Conservation (phyloP, 192 early-diverging fungal species). For the Spizellomyces sp. region DNA sequence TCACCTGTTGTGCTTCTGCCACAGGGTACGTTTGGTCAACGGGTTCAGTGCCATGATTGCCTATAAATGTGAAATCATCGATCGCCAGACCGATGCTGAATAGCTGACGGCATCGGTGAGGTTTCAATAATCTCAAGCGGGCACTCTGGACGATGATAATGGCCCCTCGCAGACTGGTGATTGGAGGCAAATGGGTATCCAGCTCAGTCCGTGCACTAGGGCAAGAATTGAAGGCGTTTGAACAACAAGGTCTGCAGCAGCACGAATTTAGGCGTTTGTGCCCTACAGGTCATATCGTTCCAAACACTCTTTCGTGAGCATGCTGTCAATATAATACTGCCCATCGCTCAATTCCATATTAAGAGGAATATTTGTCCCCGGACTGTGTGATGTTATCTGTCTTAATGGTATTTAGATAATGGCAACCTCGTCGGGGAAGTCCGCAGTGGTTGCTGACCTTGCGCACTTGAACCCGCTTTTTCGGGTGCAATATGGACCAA, state of each 20-base stretch:
- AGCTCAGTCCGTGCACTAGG: background rate
- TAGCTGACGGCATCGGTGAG: background rate
- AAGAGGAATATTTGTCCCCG: background rate
- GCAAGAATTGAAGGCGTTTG: background rate
- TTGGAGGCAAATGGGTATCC: background rate
- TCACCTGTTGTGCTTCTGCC: background rate
- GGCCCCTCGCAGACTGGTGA: background rate
- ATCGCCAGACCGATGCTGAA: background rate
- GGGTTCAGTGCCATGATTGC: background rate
- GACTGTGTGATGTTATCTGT: background rate
- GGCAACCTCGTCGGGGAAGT: too few relatives aligned
- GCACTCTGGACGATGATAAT: background rate
- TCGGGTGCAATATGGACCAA: too few relatives aligned
- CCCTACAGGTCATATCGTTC: background rate
- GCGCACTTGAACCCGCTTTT: too few relatives aligned
- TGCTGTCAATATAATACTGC: background rate
- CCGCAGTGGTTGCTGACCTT: too few relatives aligned
- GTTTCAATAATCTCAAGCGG: background rate
- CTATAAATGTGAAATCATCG: conserved; percentile 1
- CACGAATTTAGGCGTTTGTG: background rate
- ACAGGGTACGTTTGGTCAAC: background rate
- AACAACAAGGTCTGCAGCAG: background rate
- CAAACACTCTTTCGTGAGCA: background rate
- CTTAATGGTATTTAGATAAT: too few relatives aligned
- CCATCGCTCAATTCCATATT: background rate